Evolutionary conservation across 257 asterid genomes (phyloP).

Genomic region (Pogostemon cablin): DNA sequence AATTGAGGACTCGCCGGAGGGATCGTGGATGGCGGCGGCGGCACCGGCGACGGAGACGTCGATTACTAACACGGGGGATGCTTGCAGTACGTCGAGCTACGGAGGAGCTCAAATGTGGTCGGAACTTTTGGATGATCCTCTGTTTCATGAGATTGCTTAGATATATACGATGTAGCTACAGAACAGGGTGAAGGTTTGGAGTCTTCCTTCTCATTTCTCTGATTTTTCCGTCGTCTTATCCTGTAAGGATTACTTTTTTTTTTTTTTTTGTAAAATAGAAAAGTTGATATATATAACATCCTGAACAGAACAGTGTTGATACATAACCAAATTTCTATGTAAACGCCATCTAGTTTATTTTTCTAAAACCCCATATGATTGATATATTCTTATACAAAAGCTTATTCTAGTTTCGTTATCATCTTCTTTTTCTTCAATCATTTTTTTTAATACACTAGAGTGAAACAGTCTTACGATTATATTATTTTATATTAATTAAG

Average conservation of each 20-base stretch:
- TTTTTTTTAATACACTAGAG: too few species aligned
- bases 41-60: slow-evolving; percentile 42
- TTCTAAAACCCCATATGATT: too few species aligned
- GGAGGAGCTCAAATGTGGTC: slow-evolving; percentile 69
- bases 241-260: not conserved
- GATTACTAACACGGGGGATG: slow-evolving; percentile 42
- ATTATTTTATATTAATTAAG: too few species aligned
- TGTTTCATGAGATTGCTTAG: slow-evolving; percentile 58
- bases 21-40: slow-evolving; percentile 42
- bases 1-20: slow-evolving; percentile 37
- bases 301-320: slow-evolving; percentile 19
- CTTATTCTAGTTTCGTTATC: too few species aligned
- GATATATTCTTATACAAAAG: too few species aligned
- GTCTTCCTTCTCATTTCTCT: slow-evolving; percentile 28
- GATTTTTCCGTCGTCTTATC: slow-evolving; percentile 23
- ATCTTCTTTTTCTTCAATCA: too few species aligned
- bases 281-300: not conserved
- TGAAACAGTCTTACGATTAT: too few species aligned
- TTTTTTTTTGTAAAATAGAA: not conserved
- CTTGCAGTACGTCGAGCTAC: slow-evolving; percentile 61
- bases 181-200: slow-evolving; percentile 34
- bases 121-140: slow-evolving; percentile 65
- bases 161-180: too few species aligned
- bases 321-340: too few species aligned
- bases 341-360: too few species aligned